A percentile compares a stretch with the other conserved stretches of the same genome.
Conservation (phyloP, 1,284 basidiomycete genomes). For the Mycena sp. region DNA sequence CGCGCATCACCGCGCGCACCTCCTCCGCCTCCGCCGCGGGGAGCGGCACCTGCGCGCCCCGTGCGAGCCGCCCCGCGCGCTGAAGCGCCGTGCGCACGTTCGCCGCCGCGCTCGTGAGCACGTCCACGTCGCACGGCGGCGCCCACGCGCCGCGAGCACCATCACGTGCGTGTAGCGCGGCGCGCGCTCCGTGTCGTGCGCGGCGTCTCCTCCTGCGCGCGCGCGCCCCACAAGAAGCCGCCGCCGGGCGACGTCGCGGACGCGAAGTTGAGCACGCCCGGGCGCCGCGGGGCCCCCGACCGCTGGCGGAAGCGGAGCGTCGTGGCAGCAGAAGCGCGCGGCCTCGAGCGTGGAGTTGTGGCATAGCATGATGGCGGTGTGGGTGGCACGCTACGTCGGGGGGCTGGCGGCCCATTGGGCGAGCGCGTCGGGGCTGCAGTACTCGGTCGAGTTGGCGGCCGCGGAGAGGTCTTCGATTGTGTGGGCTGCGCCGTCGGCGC, state of each 20-base stretch:
- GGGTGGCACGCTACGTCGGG: not conserved
- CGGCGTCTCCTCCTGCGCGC: conserved; percentile 75
- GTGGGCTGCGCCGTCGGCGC: conserved; percentile 31
- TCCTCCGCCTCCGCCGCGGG: conserved; percentile 49
- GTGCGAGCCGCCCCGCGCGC: conserved; percentile 41
- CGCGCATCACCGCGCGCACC: conserved; percentile 67
- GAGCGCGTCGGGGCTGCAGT: conserved; percentile 34
- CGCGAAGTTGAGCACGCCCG: conserved; percentile 73
- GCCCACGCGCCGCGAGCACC: conserved; percentile 66
- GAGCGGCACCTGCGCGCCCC: conserved; percentile 36
- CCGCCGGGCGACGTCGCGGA: conserved; percentile 76
- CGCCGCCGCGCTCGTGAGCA: conserved; percentile 73
- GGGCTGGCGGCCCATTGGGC: conserved; percentile 32
- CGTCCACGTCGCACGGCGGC: conserved; percentile 63
- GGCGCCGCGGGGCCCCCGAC: not conserved
- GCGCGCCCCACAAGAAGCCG: conserved; percentile 70
- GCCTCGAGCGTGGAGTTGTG: conserved; percentile 22
- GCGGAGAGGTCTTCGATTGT: conserved; percentile 34
- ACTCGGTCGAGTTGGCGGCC: not conserved
- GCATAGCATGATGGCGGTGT: conserved; percentile 4
- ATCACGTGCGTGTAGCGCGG: conserved; percentile 67
- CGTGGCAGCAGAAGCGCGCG: conserved; percentile 10
- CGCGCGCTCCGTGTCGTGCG: conserved; percentile 56
- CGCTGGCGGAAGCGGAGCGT: not conserved
- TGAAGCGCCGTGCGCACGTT: conserved; percentile 62